A percentile compares a stretch with the other conserved stretches of the same genome.
Evolutionary conservation across 1,284 basidiomycete genomes (phyloP).

Genomic region (Pseudomicrostroma phylloplanum): DNA sequence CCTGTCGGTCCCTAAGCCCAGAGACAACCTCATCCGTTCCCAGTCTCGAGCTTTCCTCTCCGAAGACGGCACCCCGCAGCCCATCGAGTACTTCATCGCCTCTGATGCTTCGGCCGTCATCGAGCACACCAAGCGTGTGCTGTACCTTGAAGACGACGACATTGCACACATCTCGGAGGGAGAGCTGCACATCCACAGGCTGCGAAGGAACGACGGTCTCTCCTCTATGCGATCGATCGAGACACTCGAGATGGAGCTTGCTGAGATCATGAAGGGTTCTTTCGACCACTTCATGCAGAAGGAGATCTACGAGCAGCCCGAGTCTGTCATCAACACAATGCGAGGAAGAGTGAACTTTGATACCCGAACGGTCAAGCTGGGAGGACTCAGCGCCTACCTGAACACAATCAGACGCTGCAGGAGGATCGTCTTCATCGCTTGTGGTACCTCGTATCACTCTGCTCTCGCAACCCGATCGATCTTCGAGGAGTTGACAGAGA

Average conservation of each 20-base stretch:
- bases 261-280: constrained; percentile 99
- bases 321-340: constrained; percentile 99
- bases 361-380: constrained; percentile 79
- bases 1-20: constrained; percentile 31
- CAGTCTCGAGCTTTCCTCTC: constrained; percentile 98
- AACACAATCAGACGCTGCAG: constrained; percentile 91
- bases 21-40: constrained; percentile 74
- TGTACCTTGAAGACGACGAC: constrained; percentile 98
- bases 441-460: constrained; percentile 96
- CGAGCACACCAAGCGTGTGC: constrained; percentile 97
- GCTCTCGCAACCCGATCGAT: constrained; percentile 95
- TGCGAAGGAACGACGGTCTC: constrained; percentile 74
- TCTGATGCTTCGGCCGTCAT: constrained; percentile 94
- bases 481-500: constrained; percentile 98
- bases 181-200: constrained; percentile 93
- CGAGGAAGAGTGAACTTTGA: constrained; percentile 99
- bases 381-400: constrained; percentile 89
- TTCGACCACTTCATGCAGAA: constrained; percentile 99
- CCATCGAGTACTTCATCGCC: constrained; percentile 99
- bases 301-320: constrained; percentile 99
- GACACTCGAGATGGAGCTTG: constrained; percentile 96
- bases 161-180: constrained; percentile 96
- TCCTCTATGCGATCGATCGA: constrained; percentile 88
- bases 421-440: constrained; percentile 92
- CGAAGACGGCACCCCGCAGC: constrained; percentile 95